Base-by-base conservation (phyloP, 2,329 filamentous ascomycete genomes). In the Neofusicoccum sp. region DNA sequence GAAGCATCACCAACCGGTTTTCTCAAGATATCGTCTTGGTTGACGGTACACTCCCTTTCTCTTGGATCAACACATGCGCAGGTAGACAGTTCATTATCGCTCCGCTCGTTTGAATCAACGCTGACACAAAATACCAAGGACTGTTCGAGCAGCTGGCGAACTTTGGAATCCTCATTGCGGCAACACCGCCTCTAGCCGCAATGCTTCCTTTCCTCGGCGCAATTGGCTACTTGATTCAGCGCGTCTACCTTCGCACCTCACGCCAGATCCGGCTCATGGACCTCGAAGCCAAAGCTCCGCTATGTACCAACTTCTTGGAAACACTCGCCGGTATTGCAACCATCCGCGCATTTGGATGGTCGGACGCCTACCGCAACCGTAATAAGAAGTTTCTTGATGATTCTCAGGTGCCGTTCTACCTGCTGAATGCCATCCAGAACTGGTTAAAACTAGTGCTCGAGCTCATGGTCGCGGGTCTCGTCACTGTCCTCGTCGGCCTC, bases 231-330 rank as follows among this genome's bases (percentile, higher is more conserved):
- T 60, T 72, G 49, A 73, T 83, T 6, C 80, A 83, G 64, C 76
- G 70, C 54, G 76, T 78, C 68, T 83, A 83, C 64, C 76, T 83
- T 3, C 77, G 75, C 12, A 82, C 80, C 6, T 80, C 79, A 5
- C 75, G 81, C 1, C 80, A 82, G 64, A 67, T 83, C 6, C 78
- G 84, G 56, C 77, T 84, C 33, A 72, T 85, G 6, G 84, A 86
- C 67, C 74, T 85, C 0, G 83, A 85, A 68, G 74, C 78, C 29
- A 80, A 81, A 63, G 77, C 78, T 0, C 80, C 81, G 0, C 73
- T 85, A 0, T 84, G 81, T 66, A 80, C 81, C 0, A 80, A 84
- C 45, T 84, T 85, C 65, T 72, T 79, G 7, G 84, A 86, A 62
- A 81, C 80, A 0, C 67, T 84, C 0, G 71, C 75, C 7, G 83